These are phyloP conservation scores for Epichloe typhina DNA, from an alignment of 2,329 filamentous ascomycete genomes.

Conservation along the genomic window DNA sequence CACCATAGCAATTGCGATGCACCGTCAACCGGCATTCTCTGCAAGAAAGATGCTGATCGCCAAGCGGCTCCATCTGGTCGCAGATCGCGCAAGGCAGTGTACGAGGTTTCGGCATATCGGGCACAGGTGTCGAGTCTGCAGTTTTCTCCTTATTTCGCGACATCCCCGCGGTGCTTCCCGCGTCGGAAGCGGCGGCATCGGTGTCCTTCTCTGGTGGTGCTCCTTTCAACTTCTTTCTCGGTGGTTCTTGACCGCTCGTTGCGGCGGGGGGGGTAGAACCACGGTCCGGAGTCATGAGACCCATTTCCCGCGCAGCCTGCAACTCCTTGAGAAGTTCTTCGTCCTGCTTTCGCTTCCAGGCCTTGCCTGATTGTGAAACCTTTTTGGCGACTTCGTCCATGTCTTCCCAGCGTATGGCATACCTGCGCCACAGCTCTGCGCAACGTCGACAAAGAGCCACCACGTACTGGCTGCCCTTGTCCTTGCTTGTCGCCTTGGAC, in stretches of 20 bases:
- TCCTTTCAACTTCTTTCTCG: conserved; percentile 52
- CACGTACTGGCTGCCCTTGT: conserved; percentile 62
- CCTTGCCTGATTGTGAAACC: conserved; percentile 62
- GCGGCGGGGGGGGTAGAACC: conserved; percentile 23
- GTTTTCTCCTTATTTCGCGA: conserved; percentile 49
- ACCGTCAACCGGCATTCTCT: conserved; percentile 83
- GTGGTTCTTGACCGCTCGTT: conserved; percentile 33
- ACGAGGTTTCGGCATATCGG: conserved; percentile 67
- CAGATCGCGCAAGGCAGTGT: conserved; percentile 79
- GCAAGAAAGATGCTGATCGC: conserved; percentile 65
- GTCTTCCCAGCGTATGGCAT: conserved; percentile 91
- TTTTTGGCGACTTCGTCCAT: conserved; percentile 89
- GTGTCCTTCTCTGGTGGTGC: conserved; percentile 34
- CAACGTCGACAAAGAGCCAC: conserved; percentile 82
- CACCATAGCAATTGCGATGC: conserved; percentile 85
- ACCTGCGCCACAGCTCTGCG: conserved; percentile 86
- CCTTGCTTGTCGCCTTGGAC: conserved; percentile 49
- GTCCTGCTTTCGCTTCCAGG: conserved; percentile 80
- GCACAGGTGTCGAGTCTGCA: conserved; percentile 43
- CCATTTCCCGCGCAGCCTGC: conserved; percentile 48
- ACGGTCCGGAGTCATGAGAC: conserved; percentile 29
- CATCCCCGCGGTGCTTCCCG: conserved; percentile 24
- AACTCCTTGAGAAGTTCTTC: conserved; percentile 77
- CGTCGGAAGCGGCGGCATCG: conserved; percentile 33
- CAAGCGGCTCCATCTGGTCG: conserved; percentile 55